Conservation (phyloP, 352 stramenopile genomes). For the Globisporangium nunn region DNA sequence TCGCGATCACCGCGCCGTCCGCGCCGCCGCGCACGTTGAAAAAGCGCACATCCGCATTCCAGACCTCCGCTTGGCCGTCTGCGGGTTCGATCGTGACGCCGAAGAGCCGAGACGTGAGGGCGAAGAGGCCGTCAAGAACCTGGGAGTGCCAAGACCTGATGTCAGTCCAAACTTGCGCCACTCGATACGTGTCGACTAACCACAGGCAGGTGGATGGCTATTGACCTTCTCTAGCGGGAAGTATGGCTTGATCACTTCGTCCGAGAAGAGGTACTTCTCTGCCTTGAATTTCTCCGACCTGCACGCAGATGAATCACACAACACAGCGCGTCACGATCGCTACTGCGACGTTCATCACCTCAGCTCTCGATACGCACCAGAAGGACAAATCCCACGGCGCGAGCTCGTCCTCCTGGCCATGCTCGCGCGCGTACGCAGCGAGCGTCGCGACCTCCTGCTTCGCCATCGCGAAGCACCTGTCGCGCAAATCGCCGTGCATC, state of each 20-base stretch:
- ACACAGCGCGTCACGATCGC: neutral
- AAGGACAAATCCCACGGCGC: conserved; percentile 93
- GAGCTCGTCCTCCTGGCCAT: conserved; percentile 73
- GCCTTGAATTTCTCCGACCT: conserved; percentile 93
- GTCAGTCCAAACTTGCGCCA: neutral
- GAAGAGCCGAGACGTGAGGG: conserved; percentile 92
- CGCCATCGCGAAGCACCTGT: conserved; percentile 89
- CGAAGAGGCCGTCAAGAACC: conserved; percentile 92
- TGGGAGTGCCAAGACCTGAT: neutral
- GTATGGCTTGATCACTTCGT: conserved; percentile 97
- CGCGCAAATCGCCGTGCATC: conserved; percentile 90
- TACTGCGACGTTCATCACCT: neutral
- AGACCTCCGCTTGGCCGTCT: conserved; percentile 67
- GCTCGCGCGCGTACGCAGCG: conserved; percentile 70
- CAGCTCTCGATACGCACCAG: conserved; percentile 46
- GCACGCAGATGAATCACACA: neutral
- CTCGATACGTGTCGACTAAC: neutral
- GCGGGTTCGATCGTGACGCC: conserved; percentile 89
- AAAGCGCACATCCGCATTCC: conserved; percentile 95
- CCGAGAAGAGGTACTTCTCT: conserved; percentile 91
- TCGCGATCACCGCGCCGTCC: conserved; percentile 86
- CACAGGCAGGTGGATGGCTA: neutral
- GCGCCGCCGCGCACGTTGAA: conserved; percentile 89
- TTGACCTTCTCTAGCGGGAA: conserved; percentile 91
- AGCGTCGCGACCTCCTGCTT: conserved; percentile 90